Percentiles rank a stretch among this genome's conserved stretches.
Evolutionary conservation across 257 asterid species (phyloP).

Genomic region (Jacaranda copaia): DNA sequence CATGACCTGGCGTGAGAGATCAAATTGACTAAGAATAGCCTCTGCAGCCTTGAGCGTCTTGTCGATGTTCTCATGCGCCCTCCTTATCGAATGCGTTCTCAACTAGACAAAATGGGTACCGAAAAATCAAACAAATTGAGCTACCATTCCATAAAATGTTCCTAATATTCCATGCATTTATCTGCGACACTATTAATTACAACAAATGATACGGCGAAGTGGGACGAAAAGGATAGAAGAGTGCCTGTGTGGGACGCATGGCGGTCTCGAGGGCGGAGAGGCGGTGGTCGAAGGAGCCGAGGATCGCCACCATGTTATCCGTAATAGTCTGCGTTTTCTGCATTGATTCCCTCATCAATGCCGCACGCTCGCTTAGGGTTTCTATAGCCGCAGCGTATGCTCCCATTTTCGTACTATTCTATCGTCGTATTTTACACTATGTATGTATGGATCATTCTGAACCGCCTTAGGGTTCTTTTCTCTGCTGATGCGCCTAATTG

Average conservation of each 20-base stretch:
- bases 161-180: constrained; percentile 37
- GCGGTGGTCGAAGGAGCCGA: constrained; percentile 96
- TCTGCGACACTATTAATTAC: neutral
- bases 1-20: constrained; percentile 80
- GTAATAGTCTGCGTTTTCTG: constrained; percentile 81
- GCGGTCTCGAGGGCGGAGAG: constrained; percentile 99
- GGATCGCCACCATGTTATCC: constrained; percentile 81
- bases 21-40: constrained; percentile 71
- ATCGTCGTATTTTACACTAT: neutral
- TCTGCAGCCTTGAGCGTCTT: constrained; percentile 82
- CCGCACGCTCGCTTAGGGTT: constrained; percentile 75
- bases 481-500: neutral
- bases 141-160: neutral
- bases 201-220: neutral
- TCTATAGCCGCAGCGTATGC: constrained; percentile 62
- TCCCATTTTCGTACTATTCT: constrained; percentile 44
- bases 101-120: constrained; percentile 47
- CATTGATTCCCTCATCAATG: constrained; percentile 81
- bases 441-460: constrained; percentile 27
- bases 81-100: constrained; percentile 88
- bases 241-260: constrained; percentile 99
- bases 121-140: constrained; percentile 11
- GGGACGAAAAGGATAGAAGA: neutral
- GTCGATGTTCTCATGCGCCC: constrained; percentile 93
- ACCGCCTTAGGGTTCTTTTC: constrained; percentile 28